phyloP scores from a whole-genome alignment of 345 rosid genomes.

The Citrus cavaleriei region DNA sequence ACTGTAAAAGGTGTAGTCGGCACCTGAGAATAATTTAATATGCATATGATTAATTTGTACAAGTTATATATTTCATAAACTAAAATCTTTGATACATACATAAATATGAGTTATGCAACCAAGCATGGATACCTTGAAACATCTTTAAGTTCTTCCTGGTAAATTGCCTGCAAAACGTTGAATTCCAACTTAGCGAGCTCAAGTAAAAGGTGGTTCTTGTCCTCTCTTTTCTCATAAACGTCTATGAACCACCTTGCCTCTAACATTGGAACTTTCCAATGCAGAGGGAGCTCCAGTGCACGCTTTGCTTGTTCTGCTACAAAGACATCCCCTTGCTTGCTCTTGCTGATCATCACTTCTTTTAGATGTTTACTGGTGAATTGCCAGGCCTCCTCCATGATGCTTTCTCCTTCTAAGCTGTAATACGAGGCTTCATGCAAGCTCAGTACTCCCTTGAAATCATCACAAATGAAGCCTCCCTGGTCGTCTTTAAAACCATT shows the following conservation, averaged over 20 bases:
- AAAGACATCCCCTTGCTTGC: not conserved
- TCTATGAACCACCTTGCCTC: conserved; percentile 23
- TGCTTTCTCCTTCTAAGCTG: conserved; percentile 5
- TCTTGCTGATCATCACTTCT: not conserved
- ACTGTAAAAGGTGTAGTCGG: too few relatives aligned
- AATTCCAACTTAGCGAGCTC: conserved; percentile 19
- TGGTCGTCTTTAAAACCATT: not conserved
- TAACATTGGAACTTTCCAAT: not conserved
- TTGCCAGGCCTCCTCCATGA: conserved; percentile 9
- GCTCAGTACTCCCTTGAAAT: conserved; percentile 9
- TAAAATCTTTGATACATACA: too few relatives aligned
- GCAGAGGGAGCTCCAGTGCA: conserved; percentile 17
- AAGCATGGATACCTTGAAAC: conserved; percentile 1
- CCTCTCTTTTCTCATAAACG: conserved; percentile 2
- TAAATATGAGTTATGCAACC: too few relatives aligned
- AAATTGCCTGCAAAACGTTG: conserved; percentile 14
- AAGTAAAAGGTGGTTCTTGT: conserved; percentile 6
- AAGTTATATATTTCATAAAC: too few relatives aligned
- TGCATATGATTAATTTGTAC: too few relatives aligned
- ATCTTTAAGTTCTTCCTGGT: conserved; percentile 17
- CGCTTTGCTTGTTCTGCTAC: not conserved
- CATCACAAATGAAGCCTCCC: conserved; percentile 9
- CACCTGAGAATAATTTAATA: too few relatives aligned
- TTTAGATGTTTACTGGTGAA: conserved; percentile 5
- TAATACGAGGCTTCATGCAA: conserved; percentile 15